Conservation (phyloP, 2,329 filamentous ascomycete species). For the Neocatenulostroma microsporum region DNA sequence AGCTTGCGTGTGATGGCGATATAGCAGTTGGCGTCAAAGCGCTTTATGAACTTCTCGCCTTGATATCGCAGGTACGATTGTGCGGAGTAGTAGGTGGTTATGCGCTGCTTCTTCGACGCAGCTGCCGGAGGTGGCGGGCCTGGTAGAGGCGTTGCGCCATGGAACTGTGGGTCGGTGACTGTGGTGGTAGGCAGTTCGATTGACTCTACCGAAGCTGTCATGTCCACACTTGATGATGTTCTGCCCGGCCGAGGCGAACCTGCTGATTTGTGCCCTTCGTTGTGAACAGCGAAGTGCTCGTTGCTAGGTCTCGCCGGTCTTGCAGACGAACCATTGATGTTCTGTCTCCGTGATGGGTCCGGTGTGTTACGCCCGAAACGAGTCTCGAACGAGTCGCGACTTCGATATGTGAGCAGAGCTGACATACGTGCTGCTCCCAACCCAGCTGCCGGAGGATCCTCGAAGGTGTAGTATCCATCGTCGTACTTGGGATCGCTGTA, state of each 20-base stretch:
- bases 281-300: constrained; percentile 47
- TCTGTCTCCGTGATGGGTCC: constrained; percentile 73
- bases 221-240: constrained; percentile 31
- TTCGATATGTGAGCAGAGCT: constrained; percentile 89
- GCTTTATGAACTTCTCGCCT: constrained; percentile 97
- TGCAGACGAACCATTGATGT: constrained; percentile 61
- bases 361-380: constrained; percentile 90
- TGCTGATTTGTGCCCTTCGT: constrained; percentile 44
- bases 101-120: constrained; percentile 57
- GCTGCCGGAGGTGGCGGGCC: constrained; percentile 15
- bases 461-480: constrained; percentile 85
- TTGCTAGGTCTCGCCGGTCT: constrained; percentile 37
- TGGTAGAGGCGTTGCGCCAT: constrained; percentile 32
- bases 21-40: constrained; percentile 98
- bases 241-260: constrained; percentile 39
- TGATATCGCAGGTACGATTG: constrained; percentile 99
- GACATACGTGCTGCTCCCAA: constrained; percentile 95
- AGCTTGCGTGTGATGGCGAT: constrained; percentile 96
- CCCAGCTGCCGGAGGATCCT: constrained; percentile 77
- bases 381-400: constrained; percentile 92
- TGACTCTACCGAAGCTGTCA: constrained; percentile 18
- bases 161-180: constrained; percentile 41
- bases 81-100: constrained; percentile 96
- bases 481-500: constrained; percentile 98
- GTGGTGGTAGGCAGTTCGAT: constrained; percentile 16